Evolutionary conservation across 2,329 filamentous ascomycete genomes (phyloP).

Genomic region (Aureobasidium sp.): DNA sequence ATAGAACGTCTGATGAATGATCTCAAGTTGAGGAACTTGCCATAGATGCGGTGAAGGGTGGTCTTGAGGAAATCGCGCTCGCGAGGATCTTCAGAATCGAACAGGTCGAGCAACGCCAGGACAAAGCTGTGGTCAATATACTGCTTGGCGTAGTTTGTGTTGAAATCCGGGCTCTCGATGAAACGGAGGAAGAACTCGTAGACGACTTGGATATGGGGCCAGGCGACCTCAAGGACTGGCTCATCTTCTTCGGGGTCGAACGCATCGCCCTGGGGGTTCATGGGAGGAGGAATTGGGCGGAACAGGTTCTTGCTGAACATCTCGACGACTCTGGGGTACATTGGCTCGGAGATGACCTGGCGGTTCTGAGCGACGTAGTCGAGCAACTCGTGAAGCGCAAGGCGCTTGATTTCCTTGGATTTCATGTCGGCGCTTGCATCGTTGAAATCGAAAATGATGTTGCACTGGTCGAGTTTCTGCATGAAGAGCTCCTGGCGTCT

Average conservation of each 20-base stretch:
- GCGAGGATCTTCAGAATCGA: conserved; percentile 94
- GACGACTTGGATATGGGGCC: conserved; percentile 98
- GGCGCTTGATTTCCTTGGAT: conserved; percentile 97
- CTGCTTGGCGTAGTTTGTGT: conserved; percentile 97
- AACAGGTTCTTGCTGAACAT: conserved; percentile 99
- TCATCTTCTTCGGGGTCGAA: conserved; percentile 99
- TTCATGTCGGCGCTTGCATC: conserved; percentile 98
- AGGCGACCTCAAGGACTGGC: conserved; percentile 93
- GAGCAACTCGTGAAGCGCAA: conserved; percentile 89
- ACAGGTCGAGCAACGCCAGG: conserved; percentile 87
- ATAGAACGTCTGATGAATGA: conserved; percentile 97
- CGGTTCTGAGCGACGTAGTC: conserved; percentile 98
- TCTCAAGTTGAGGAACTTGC: conserved; percentile 94
- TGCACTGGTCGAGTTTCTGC: conserved; percentile 99
- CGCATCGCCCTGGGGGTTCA: conserved; percentile 95
- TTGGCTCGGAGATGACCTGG: conserved; percentile 95
- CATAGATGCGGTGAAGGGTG: conserved; percentile 94
- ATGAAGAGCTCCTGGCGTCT: conserved; percentile 95
- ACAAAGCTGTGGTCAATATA: conserved; percentile 99
- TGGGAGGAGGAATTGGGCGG: conserved; percentile 89
- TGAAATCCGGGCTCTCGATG: conserved; percentile 99
- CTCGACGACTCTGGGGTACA: conserved; percentile 97
- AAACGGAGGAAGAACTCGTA: conserved; percentile 99
- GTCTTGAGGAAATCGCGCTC: conserved; percentile 98
- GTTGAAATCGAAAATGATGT: conserved; percentile 99